phyloP scores from a whole-genome alignment of 306 rosid genomes.

The Begonia loranthoides region DNA sequence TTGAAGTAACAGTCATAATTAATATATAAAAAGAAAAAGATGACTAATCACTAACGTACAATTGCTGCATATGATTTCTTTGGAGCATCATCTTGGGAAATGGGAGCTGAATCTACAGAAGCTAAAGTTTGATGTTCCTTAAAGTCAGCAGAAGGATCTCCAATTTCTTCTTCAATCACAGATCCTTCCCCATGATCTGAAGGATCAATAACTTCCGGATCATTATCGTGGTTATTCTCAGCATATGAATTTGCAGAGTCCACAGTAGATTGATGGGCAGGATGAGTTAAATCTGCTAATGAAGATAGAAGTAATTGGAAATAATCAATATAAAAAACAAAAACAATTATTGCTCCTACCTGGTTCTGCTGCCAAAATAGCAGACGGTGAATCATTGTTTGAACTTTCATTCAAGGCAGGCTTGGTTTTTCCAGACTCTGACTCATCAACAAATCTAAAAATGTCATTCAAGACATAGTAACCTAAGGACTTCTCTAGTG shows the following conservation, averaged over 20 bases:
- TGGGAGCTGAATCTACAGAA: slow-evolving; percentile 35
- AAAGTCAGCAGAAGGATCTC: slow-evolving; percentile 24
- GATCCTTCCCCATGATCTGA: slow-evolving; percentile 51
- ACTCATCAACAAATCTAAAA: slow-evolving; percentile 77
- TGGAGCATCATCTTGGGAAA: slow-evolving; percentile 57
- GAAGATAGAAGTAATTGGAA: no score
- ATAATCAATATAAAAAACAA: neutral
- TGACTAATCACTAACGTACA: slow-evolving; percentile 32
- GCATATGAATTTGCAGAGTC: slow-evolving; percentile 35
- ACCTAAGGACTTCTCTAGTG: slow-evolving; percentile 61
- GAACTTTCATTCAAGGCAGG: slow-evolving; percentile 12
- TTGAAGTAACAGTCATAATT: neutral
- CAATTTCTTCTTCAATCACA: slow-evolving; percentile 44
- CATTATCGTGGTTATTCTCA: slow-evolving; percentile 44
- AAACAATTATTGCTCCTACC: slow-evolving; percentile 22
- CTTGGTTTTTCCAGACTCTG: slow-evolving; percentile 14
- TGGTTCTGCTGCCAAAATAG: slow-evolving; percentile 26
- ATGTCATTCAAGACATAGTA: slow-evolving; percentile 88
- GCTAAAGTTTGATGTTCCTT: slow-evolving; percentile 30
- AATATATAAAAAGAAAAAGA: slow-evolving; percentile 2
- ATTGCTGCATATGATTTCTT: slow-evolving; percentile 80
- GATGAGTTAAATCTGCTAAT: no score
- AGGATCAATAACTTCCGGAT: slow-evolving; percentile 60
- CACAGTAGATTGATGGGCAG: slow-evolving; percentile 11
- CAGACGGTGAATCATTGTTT: no score